A percentile compares a stretch with the other conserved stretches of the same genome.
phyloP scores from a whole-genome alignment of 2,329 filamentous ascomycete species.

The Sclerotinia glacialis region DNA sequence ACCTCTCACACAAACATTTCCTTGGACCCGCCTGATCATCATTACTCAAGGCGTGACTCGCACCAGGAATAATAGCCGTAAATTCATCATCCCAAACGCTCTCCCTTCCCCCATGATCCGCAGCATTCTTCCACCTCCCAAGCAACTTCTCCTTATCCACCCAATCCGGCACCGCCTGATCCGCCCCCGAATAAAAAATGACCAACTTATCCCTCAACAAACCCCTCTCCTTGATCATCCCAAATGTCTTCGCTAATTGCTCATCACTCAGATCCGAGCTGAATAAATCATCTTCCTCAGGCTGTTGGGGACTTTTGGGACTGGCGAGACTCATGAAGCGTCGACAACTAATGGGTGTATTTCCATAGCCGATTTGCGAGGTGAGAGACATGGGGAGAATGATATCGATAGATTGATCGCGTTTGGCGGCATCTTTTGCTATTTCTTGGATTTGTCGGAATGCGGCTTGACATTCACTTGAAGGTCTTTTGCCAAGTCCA shows the following conservation, averaged over 20 bases:
- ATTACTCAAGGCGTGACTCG: slow-evolving; percentile 49
- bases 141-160: slow-evolving; percentile 47
- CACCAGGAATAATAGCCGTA: slow-evolving; percentile 49
- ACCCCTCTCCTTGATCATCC: slow-evolving; percentile 41
- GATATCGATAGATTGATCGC: slow-evolving; percentile 34
- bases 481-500: slow-evolving; percentile 37
- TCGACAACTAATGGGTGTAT: slow-evolving; percentile 37
- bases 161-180: slow-evolving; percentile 45
- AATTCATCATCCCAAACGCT: slow-evolving; percentile 47
- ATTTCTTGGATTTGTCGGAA: slow-evolving; percentile 40
- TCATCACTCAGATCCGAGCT: slow-evolving; percentile 56
- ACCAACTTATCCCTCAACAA: slow-evolving; percentile 39
- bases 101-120: slow-evolving; percentile 39
- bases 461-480: slow-evolving; percentile 25
- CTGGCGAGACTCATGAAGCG: slow-evolving; percentile 48
- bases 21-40: slow-evolving; percentile 46
- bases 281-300: slow-evolving; percentile 63
- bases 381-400: slow-evolving; percentile 41
- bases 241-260: slow-evolving; percentile 54
- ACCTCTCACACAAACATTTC: slow-evolving; percentile 26
- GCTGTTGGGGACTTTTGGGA: slow-evolving; percentile 46
- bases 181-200: slow-evolving; percentile 46
- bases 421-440: slow-evolving; percentile 37
- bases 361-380: slow-evolving; percentile 36
- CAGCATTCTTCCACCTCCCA: slow-evolving; percentile 44